Evolutionary conservation across 2,329 filamentous ascomycete species (phyloP), one percentile per base, ranked within the genome.

Genomic region (Colletotrichum sp.): DNA sequence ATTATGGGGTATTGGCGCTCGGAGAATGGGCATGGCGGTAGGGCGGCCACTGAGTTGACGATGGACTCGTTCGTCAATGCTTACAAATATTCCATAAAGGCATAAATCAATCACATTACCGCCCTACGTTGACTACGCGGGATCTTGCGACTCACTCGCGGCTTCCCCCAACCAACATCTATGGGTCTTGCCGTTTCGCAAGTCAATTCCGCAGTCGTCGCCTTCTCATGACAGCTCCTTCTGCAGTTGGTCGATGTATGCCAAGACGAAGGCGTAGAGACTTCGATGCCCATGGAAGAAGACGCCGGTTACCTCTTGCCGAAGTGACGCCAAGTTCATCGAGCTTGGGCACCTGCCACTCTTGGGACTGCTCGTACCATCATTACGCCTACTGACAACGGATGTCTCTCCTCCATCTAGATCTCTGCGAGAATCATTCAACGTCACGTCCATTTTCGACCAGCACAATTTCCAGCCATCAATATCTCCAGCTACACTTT

Each of bases 1-100:
- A 65, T 28, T 30, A 68, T 34, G 70, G 73, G 64, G 70, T 65
- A 64, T 55, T 28, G 73, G 73, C 70, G 73, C 36, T 55, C 25
- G 6, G 34, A 52, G 72, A 22, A 27, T 36, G 59, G 64, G 32
- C 57, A 32, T 68, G 52, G 22, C 27, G 34, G 44, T 57, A 19
- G 44, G 63, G 27, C 12, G 64, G 59, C 39, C 16, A 22, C 36
- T 13, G 28, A 30, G 30, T 57, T 61, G 48, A 34, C 36, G 34
- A 22, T 61, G 34, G n/a, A 32, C 22, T n/a, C 27, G 22, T 22
- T 30, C 36, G 57, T 52, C n/a, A 36, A 8, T 48, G 19, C 19
- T n/a, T 48, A n/a, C 39, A 48, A 7, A 48, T 19, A 44, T n/a
- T 48, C n/a, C 19, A n/a, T 19, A 12, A 48, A 48, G 39, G 39